A percentile compares a stretch with the other conserved stretches of the same genome.
Evolutionary conservation across 805 yeast genomes (phyloP).

Genomic region (Kluyveromyces lactis): DNA sequence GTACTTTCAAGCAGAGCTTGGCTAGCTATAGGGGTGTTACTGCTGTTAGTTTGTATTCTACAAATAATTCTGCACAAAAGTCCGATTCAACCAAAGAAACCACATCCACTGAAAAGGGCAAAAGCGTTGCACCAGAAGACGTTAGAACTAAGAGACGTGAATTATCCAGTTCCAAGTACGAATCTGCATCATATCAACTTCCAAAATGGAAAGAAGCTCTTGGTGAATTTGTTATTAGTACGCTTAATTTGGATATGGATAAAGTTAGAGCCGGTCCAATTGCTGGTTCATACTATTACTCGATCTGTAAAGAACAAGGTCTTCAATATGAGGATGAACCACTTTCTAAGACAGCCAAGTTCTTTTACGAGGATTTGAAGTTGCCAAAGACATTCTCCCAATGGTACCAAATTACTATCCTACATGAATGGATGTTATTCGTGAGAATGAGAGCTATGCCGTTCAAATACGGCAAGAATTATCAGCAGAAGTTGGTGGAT

Average conservation of each 20-base stretch:
- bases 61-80: too few relatives aligned
- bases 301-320: slow-evolving; percentile 81
- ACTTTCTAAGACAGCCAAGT: slow-evolving; percentile 62
- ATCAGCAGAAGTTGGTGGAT: slow-evolving; percentile 88
- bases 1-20: too few relatives aligned
- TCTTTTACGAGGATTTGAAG: slow-evolving; percentile 76
- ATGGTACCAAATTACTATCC: slow-evolving; percentile 87
- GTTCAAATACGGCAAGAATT: slow-evolving; percentile 74
- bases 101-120: neutral
- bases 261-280: slow-evolving; percentile 86
- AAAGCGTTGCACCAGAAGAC: slow-evolving; percentile 15
- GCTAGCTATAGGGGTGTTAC: too few relatives aligned
- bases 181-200: slow-evolving; percentile 30
- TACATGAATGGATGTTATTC: slow-evolving; percentile 89
- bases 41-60: too few relatives aligned
- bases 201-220: slow-evolving; percentile 46
- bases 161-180: slow-evolving; percentile 33
- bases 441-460: slow-evolving; percentile 98
- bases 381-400: slow-evolving; percentile 86
- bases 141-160: slow-evolving; percentile 28
- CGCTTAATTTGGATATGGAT: slow-evolving; percentile 81
- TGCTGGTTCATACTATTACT: slow-evolving; percentile 83
- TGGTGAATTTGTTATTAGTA: slow-evolving; percentile 55
- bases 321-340: slow-evolving; percentile 67
- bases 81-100: too few relatives aligned